These are phyloP conservation scores for Artemisia argyi DNA, from an alignment of 129 eudicot genomes.

Conservation along the genomic window DNA sequence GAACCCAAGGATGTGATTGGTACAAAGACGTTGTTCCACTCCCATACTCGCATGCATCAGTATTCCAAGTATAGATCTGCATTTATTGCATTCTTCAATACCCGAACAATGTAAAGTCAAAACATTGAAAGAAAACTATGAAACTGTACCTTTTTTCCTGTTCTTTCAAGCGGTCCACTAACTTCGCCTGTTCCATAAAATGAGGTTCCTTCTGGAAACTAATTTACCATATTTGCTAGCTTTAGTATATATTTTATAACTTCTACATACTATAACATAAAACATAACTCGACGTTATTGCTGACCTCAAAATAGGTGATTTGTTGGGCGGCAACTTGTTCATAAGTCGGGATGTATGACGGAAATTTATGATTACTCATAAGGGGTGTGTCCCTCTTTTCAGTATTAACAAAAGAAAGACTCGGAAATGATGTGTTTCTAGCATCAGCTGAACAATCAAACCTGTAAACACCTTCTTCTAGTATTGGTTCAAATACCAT, in stretches of 20 bases:
- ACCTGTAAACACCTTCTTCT: slow-evolving; percentile 86
- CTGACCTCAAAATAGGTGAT: slow-evolving; percentile 63
- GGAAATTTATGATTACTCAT: slow-evolving; percentile 44
- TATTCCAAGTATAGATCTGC: slow-evolving; percentile 89
- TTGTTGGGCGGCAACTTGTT: slow-evolving; percentile 52
- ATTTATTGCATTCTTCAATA: neutral
- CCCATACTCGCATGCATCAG: slow-evolving; percentile 94
- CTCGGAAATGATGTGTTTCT: slow-evolving; percentile 72
- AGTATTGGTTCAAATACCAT: slow-evolving; percentile 82
- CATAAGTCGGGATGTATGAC: slow-evolving; percentile 63
- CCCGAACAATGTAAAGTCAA: neutral
- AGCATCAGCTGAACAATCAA: slow-evolving; percentile 81
- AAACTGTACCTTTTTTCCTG: slow-evolving; percentile 78
- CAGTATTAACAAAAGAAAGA: slow-evolving; percentile 68
- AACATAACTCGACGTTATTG: neutral
- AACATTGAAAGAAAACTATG: neutral
- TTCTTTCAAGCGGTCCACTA: slow-evolving; percentile 94
- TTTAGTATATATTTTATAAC: slow-evolving; percentile 7
- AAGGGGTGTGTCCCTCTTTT: slow-evolving; percentile 63
- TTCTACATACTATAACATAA: neutral
- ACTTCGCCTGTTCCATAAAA: slow-evolving; percentile 99
- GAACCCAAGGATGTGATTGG: slow-evolving; percentile 98
- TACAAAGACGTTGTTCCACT: slow-evolving; percentile 80
- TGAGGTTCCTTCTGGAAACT: slow-evolving; percentile 88
- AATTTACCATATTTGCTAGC: slow-evolving; percentile 5